Evolutionary conservation across 1,139 yeast genomes (phyloP).

Genomic region (Wickerhamomyces sp.): DNA sequence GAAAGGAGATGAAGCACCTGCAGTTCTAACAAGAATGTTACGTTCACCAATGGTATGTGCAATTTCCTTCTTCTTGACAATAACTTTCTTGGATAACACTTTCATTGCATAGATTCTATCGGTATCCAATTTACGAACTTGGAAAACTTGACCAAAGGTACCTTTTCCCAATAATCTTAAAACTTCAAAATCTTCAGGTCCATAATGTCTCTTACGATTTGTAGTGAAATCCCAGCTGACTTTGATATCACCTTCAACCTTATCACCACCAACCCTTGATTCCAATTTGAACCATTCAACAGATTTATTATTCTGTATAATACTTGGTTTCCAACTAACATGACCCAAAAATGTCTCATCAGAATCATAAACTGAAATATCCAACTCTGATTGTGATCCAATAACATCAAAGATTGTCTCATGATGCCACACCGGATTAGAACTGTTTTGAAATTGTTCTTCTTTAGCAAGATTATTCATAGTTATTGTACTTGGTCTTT

Average conservation of each 20-base stretch:
- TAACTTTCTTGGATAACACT: slow-evolving; percentile 86
- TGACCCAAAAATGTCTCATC: slow-evolving; percentile 87
- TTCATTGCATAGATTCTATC: slow-evolving; percentile 95
- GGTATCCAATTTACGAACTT: slow-evolving; percentile 86
- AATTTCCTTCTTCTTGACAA: slow-evolving; percentile 92
- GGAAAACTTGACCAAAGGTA: slow-evolving; percentile 96
- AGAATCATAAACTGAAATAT: slow-evolving; percentile 81
- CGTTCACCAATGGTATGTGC: slow-evolving; percentile 98
- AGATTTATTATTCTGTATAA: slow-evolving; percentile 38
- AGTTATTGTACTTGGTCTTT: slow-evolving; percentile 11
- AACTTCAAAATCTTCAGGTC: slow-evolving; percentile 92
- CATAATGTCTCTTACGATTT: slow-evolving; percentile 69
- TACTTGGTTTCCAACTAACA: slow-evolving; percentile 65
- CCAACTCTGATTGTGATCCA: slow-evolving; percentile 76
- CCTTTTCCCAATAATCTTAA: slow-evolving; percentile 90
- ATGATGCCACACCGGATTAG: slow-evolving; percentile 85
- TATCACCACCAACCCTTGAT: slow-evolving; percentile 72
- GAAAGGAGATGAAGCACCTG: slow-evolving; percentile 79
- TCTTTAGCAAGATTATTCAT: slow-evolving; percentile 1
- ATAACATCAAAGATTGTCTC: slow-evolving; percentile 90
- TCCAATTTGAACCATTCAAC: slow-evolving; percentile 72
- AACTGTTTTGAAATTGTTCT: slow-evolving; percentile 18
- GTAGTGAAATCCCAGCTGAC: slow-evolving; percentile 71
- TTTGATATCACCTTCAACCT: slow-evolving; percentile 71
- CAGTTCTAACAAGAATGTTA: slow-evolving; percentile 85